Conservation (phyloP, 495 filamentous ascomycete genomes). For the Bryoglossum gracile region DNA sequence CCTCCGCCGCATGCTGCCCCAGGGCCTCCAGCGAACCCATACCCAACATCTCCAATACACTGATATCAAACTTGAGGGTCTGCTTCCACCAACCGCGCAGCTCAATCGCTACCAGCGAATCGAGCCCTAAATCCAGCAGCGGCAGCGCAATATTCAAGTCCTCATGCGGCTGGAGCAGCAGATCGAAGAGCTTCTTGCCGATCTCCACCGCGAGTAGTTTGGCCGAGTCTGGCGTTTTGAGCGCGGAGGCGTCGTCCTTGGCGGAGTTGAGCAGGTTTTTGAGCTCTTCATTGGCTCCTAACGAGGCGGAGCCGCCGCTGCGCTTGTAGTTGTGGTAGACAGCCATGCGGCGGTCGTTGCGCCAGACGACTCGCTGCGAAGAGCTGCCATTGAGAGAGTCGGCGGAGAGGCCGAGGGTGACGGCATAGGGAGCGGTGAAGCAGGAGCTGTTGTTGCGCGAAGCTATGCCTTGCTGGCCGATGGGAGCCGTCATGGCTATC, state of each 20-base stretch:
- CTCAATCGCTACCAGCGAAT: conserved; percentile 52
- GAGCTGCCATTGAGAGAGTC: no score
- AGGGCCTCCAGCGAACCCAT: conserved; percentile 21
- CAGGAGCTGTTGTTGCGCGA: background rate
- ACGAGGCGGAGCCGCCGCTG: background rate
- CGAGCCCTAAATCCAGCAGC: conserved; percentile 39
- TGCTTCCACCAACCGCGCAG: conserved; percentile 43
- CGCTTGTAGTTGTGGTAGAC: conserved; percentile 22
- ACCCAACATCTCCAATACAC: conserved; percentile 26
- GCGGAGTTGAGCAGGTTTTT: conserved; percentile 17
- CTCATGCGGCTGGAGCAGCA: conserved; percentile 34
- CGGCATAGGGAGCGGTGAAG: background rate
- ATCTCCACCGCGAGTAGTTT: conserved; percentile 26
- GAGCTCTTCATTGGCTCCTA: conserved; percentile 10
- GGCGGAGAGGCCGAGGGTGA: background rate
- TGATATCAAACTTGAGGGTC: conserved; percentile 39
- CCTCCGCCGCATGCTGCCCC: conserved; percentile 16
- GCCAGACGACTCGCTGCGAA: background rate
- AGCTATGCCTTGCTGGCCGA: background rate
- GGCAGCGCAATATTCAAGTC: conserved; percentile 33
- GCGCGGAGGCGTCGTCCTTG: conserved; percentile 15
- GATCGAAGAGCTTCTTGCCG: conserved; percentile 27
- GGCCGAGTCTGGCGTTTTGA: conserved; percentile 5
- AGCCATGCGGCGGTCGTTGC: conserved; percentile 24
- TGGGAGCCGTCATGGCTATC: background rate